Evolutionary conservation across 2,329 filamentous ascomycete species (phyloP).

Genomic region (Cladosporium halotolerans): DNA sequence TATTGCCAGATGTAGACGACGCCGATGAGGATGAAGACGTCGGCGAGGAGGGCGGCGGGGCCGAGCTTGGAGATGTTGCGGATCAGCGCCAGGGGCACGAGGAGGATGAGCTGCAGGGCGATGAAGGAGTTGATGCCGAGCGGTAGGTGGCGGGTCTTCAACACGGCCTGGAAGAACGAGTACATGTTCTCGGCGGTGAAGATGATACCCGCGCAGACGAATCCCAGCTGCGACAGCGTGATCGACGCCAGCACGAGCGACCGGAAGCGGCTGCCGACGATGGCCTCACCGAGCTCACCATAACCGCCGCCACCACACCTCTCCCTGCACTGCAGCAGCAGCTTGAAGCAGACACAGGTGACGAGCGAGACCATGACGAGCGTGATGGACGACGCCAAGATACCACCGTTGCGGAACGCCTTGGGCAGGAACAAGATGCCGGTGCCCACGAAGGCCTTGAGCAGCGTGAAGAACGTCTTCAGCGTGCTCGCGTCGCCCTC

Average conservation of each 20-base stretch:
- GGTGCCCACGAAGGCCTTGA: constrained; percentile 74
- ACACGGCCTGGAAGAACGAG: constrained; percentile 61
- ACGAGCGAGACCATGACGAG: constrained; percentile 59
- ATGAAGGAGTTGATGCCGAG: constrained; percentile 57
- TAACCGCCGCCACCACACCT: constrained; percentile 62
- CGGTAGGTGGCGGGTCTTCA: constrained; percentile 37
- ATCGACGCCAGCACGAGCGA: constrained; percentile 63
- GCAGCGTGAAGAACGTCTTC: constrained; percentile 70
- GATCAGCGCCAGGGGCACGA: constrained; percentile 63
- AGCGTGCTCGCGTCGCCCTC: constrained; percentile 60
- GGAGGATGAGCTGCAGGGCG: constrained; percentile 56
- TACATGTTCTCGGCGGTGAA: constrained; percentile 70
- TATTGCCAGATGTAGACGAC: constrained; percentile 68
- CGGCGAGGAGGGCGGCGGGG: constrained; percentile 61
- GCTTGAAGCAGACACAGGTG: constrained; percentile 65
- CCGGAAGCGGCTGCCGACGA: constrained; percentile 59
- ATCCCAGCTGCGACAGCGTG: constrained; percentile 68
- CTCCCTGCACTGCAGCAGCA: constrained; percentile 61
- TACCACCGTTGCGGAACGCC: constrained; percentile 70
- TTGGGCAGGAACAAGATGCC: constrained; percentile 79
- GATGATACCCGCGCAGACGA: constrained; percentile 71
- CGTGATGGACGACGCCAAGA: constrained; percentile 66
- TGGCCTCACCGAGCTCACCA: constrained; percentile 63
- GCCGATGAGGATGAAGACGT: constrained; percentile 65
- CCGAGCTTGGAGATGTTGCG: constrained; percentile 71